These are phyloP conservation scores for Penicillium dipodomyicola DNA, from an alignment of 495 filamentous ascomycete species.

Conservation along the genomic window DNA sequence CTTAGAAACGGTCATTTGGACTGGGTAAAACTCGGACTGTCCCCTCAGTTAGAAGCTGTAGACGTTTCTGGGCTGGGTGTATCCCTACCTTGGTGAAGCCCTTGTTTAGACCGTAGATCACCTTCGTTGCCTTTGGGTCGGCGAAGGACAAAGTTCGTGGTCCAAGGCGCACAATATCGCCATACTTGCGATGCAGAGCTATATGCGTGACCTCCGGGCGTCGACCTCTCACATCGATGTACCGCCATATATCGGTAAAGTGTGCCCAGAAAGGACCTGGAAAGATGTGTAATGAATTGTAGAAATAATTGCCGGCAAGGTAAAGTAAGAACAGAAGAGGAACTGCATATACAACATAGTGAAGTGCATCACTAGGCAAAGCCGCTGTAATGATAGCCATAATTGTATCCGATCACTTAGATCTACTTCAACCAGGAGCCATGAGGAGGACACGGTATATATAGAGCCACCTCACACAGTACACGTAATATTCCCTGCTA, in stretches of 20 bases:
- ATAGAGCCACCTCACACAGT: background rate
- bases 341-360: background rate
- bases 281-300: constrained; percentile 51
- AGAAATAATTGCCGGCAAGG: background rate
- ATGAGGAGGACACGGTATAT: background rate
- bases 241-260: constrained; percentile 68
- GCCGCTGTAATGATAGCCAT: background rate
- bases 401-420: background rate
- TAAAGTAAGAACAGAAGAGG: background rate
- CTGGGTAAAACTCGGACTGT: constrained; percentile 69
- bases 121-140: constrained; percentile 64
- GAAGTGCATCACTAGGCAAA: background rate
- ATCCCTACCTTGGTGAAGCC: constrained; percentile 67
- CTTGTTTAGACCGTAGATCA: constrained; percentile 79
- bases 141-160: constrained; percentile 66
- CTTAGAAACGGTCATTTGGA: constrained; percentile 63
- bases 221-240: constrained; percentile 60
- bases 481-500: background rate
- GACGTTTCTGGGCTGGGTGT: background rate
- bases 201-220: constrained; percentile 65
- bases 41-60: background rate
- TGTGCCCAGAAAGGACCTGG: constrained; percentile 67
- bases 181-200: constrained; percentile 65
- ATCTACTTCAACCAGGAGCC: background rate
- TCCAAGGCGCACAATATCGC: constrained; percentile 67